Base-by-base conservation (phyloP, 2,329 filamentous ascomycete genomes). In the Verruconis gallopava region DNA sequence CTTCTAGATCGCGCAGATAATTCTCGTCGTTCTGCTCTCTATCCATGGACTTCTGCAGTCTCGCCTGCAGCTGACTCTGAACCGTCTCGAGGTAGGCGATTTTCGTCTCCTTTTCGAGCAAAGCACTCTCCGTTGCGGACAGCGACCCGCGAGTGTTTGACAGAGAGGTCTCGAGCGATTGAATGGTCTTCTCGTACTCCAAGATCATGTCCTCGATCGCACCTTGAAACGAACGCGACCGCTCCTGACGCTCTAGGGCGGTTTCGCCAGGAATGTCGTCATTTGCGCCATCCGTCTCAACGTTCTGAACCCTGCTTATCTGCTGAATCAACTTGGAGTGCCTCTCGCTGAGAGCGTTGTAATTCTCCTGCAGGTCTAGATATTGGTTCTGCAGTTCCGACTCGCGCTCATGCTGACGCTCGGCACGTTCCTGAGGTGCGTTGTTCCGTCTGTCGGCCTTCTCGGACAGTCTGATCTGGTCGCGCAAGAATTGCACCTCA, bases 141-240 rank as follows among this genome's bases (percentile, higher is more conserved):
- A 98, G 69, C 0, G 84, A 85, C 22, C 82, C 72, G 44, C 91
- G 76, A 1, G 91, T 96, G 54, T 78, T 91, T 1, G 88, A 88
- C 12, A 98, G 73, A 2, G 88, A 95, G 39, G 86, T 79, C 60
- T 98, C 91, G 13, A 98, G 72, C 41, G 77, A 81, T 58, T 96
- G 88, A 38, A 98, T 98, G 0, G 93, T 98, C 70, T 93, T 96
- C 60, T 98, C 93, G 57, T 98, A 98, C 62, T 98, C 91, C 38
- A 96, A 67, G 3, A 98, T 85, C 17, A 98, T 85, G 55, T 93
- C 84, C 55, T 98, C 91, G 15, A 98, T 89, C 20, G 89, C 89
- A 57, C 93, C 82, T 1, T 89, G 88, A 56, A 98, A 96, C 0
- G 85, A 93, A 57, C 93, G 94, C 14, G 93, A 98, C 32, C 91